These are phyloP conservation scores for Aspergillus hortae DNA, from an alignment of 2,329 filamentous ascomycete genomes.

Conservation along the genomic window DNA sequence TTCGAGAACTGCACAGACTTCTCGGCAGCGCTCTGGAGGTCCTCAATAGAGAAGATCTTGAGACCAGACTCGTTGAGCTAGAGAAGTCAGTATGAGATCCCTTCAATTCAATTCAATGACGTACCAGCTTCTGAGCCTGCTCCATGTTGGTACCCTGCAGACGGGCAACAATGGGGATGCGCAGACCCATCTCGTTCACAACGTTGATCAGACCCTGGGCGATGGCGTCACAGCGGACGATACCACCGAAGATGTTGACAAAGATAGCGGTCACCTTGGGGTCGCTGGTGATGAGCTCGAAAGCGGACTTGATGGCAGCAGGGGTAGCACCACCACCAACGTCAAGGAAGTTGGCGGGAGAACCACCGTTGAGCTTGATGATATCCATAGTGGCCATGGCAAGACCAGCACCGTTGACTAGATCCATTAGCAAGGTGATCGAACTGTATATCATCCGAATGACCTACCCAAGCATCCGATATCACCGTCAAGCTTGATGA, in stretches of 20 bases:
- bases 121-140: slow-evolving; percentile 73
- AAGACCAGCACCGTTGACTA: slow-evolving; percentile 94
- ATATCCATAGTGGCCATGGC: slow-evolving; percentile 99
- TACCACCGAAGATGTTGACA: slow-evolving; percentile 99
- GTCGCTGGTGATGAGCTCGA: slow-evolving; percentile 97
- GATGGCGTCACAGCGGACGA: slow-evolving; percentile 96
- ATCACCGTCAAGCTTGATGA: slow-evolving; percentile 99
- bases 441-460: background rate
- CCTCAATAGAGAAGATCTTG: slow-evolving; percentile 99
- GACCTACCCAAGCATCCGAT: slow-evolving; percentile 77
- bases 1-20: slow-evolving; percentile 99
- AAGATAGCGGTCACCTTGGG: slow-evolving; percentile 98
- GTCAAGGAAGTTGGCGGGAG: slow-evolving; percentile 97
- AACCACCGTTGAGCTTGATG: slow-evolving; percentile 97
- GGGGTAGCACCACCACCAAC: slow-evolving; percentile 97
- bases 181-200: slow-evolving; percentile 88
- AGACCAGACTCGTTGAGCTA: slow-evolving; percentile 93
- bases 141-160: slow-evolving; percentile 99
- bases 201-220: slow-evolving; percentile 94
- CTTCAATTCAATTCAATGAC: slow-evolving; percentile 18
- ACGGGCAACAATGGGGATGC: slow-evolving; percentile 94
- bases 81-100: slow-evolving; percentile 4
- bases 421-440: slow-evolving; percentile 9
- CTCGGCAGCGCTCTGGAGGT: slow-evolving; percentile 94
- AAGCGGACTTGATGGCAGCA: slow-evolving; percentile 93